Evolutionary conservation across 352 stramenopile species (phyloP).

Genomic region (Thraustochytrium striatum): DNA sequence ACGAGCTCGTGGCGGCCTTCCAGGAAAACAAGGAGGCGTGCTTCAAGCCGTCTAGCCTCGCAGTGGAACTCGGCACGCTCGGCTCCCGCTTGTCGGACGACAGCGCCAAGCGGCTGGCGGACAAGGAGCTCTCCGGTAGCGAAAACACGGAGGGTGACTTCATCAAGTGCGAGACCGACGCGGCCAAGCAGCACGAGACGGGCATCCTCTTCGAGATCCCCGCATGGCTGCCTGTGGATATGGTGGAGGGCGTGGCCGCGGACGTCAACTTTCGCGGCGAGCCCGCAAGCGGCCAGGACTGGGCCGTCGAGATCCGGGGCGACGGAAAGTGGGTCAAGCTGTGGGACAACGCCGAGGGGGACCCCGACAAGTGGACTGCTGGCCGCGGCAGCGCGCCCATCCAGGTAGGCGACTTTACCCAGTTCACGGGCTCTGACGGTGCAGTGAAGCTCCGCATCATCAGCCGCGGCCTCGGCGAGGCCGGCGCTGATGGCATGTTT

Average conservation of each 20-base stretch:
- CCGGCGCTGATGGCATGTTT: not conserved
- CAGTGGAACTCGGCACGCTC: too few species aligned
- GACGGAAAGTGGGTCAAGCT: not conserved
- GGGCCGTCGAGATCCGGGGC: not conserved
- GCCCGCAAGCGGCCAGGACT: not conserved
- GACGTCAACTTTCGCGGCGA: not conserved
- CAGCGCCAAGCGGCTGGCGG: too few species aligned
- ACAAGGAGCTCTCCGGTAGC: too few species aligned
- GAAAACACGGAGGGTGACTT: too few species aligned
- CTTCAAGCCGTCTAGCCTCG: too few species aligned
- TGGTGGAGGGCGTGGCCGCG: not conserved
- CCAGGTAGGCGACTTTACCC: not conserved
- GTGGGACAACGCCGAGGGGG: not conserved
- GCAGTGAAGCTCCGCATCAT: not conserved
- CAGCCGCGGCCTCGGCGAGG: too few species aligned
- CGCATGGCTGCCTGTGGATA: not conserved
- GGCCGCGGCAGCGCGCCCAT: not conserved
- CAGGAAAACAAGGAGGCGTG: too few species aligned
- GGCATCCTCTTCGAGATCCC: conserved; percentile 1
- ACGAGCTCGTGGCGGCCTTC: too few species aligned
- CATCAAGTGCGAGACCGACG: not conserved
- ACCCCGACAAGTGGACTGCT: not conserved
- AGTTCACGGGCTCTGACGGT: not conserved
- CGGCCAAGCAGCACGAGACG: not conserved
- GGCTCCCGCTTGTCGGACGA: too few species aligned